A percentile compares a stretch with the other conserved stretches of the same genome.
Conservation (phyloP, 345 rosid genomes). For the Syzygium jambos region DNA sequence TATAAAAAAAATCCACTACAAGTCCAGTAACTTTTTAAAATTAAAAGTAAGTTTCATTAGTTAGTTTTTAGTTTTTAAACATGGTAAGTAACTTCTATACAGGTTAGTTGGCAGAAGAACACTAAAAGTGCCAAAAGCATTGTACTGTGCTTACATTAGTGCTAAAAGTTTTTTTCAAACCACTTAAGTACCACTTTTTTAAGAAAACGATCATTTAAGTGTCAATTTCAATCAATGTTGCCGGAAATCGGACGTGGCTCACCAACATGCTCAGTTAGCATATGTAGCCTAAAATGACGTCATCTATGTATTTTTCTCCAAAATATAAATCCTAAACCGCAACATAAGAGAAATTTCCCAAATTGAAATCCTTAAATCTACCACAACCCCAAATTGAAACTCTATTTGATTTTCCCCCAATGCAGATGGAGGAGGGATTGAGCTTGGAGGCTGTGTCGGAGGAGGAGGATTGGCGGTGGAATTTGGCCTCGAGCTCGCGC, state of each 20-base stretch:
- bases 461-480: conserved; percentile 33
- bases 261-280: fast-evolving
- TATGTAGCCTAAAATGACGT: neutral
- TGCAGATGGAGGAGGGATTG: conserved; percentile 6
- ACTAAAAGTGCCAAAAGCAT: no score
- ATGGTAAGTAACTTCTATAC: neutral
- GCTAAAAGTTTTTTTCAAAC: fast-evolving
- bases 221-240: no score
- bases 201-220: no score
- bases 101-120: neutral
- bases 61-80: no score
- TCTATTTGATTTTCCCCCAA: neutral
- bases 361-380: no score
- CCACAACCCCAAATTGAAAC: neutral
- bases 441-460: conserved; percentile 10
- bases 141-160: fast-evolving
- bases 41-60: no score
- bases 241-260: fast-evolving
- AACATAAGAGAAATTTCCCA: neutral
- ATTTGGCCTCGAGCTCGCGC: conserved; percentile 67
- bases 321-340: neutral
- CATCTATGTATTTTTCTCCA: neutral
- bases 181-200: neutral
- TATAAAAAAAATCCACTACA: no score
- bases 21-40: no score